These are phyloP conservation scores for Melampsora americana DNA, from an alignment of 1,284 basidiomycete species.

Conservation along the genomic window DNA sequence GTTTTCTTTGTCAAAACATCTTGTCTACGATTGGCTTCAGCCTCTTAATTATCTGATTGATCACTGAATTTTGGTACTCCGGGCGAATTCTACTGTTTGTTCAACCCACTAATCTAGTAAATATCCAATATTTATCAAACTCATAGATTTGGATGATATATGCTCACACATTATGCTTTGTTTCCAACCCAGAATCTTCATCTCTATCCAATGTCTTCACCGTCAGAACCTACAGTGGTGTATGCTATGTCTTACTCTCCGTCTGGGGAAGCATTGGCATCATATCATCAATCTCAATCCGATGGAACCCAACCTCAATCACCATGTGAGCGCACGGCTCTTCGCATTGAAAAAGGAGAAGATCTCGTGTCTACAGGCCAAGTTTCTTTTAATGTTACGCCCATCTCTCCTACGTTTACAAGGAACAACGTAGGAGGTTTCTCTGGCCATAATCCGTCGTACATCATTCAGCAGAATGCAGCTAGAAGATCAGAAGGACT, in stretches of 20 bases:
- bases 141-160: no score
- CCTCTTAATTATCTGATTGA: no score
- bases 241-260: not conserved
- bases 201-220: not conserved
- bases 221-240: not conserved
- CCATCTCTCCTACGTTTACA: not conserved
- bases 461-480: not conserved
- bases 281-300: not conserved
- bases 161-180: no score
- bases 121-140: no score
- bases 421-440: not conserved
- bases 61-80: no score
- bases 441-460: not conserved
- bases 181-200: not conserved
- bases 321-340: constrained; percentile 5
- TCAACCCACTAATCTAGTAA: no score
- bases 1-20: no score
- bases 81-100: no score
- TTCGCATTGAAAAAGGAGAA: not conserved
- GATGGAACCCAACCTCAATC: not conserved
- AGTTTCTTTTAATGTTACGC: not conserved
- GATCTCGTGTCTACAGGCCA: not conserved
- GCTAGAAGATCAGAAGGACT: constrained; percentile 6
- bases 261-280: not conserved
- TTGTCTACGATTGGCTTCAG: no score